These are phyloP conservation scores for Trichoderma sp. DNA, from an alignment of 2,329 filamentous ascomycete species.

Conservation along the genomic window DNA sequence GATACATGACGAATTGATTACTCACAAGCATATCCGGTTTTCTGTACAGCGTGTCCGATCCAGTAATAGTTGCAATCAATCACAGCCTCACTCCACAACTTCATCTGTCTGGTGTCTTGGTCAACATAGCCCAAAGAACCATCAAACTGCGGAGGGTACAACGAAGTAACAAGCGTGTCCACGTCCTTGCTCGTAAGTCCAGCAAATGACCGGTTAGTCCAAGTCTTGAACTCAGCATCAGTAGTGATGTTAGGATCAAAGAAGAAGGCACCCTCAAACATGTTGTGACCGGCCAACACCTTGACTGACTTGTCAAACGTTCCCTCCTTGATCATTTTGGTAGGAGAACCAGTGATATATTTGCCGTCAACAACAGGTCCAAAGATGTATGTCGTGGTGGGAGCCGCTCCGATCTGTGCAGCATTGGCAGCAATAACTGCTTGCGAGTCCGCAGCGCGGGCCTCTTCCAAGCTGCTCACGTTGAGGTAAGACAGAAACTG, in stretches of 20 bases:
- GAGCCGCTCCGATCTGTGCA: not conserved
- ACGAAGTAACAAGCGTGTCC: not conserved
- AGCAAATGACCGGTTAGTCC: not conserved
- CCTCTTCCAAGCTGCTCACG: not conserved
- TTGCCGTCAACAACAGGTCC: not conserved
- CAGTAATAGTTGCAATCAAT: not conserved
- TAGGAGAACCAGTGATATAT: not conserved
- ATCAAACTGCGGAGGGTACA: not conserved
- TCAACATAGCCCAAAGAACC: not conserved
- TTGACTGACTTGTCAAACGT: not conserved
- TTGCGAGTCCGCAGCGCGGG: not conserved
- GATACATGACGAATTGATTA: not conserved
- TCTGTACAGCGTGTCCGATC: not conserved
- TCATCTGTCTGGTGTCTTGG: not conserved
- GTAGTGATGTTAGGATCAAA: not conserved
- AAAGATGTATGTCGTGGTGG: not conserved
- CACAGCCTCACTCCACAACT: not conserved
- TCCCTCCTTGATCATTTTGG: not conserved
- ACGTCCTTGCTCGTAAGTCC: not conserved
- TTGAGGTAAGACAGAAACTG: not conserved
- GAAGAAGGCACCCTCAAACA: not conserved
- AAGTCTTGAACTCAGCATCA: not conserved
- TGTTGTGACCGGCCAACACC: not conserved
- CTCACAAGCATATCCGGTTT: not conserved
- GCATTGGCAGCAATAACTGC: conserved; percentile 4